A percentile compares a stretch with the other conserved stretches of the same genome.
These are phyloP conservation scores for Rhizopus stolonifer DNA, from an alignment of 371 early-diverging fungal species.

Conservation along the genomic window DNA sequence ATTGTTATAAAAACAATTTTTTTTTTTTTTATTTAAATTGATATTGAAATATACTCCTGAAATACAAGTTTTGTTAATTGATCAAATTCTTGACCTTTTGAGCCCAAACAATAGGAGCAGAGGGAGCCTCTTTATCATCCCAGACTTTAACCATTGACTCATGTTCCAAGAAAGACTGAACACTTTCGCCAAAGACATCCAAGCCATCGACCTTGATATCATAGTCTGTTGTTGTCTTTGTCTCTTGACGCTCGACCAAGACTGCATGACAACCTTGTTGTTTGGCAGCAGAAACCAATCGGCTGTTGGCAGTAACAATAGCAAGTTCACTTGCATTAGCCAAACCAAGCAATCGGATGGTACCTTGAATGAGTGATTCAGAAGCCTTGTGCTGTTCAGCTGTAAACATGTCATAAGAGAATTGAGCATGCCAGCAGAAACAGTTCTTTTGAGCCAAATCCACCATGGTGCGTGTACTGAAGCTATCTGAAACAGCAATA, in stretches of 20 bases:
- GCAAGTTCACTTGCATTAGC: constrained; percentile 28
- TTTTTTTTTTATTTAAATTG: no score
- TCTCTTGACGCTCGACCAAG: constrained; percentile 29
- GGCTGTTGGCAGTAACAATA: constrained; percentile 32
- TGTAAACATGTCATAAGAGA: constrained; percentile 36
- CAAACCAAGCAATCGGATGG: constrained; percentile 30
- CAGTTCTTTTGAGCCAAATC: constrained; percentile 38
- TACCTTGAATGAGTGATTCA: constrained; percentile 20
- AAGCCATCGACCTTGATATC: constrained; percentile 39
- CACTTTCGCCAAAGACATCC: constrained; percentile 46
- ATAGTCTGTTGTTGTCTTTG: constrained; percentile 5
- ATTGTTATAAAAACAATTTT: no score
- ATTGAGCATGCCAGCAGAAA: constrained; percentile 48
- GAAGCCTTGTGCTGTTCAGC: constrained; percentile 2
- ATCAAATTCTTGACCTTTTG: constrained; percentile 11
- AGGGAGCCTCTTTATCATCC: constrained; percentile 19
- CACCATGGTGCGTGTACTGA: constrained; percentile 39
- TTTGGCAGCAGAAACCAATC: constrained; percentile 28
- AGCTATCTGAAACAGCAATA: constrained; percentile 35
- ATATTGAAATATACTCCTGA: no score
- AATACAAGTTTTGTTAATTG: not conserved
- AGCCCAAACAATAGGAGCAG: constrained; percentile 15
- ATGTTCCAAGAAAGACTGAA: constrained; percentile 40
- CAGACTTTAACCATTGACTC: constrained; percentile 24
- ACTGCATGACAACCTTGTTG: constrained; percentile 33